Evolutionary conservation across 148 eudicot species (phyloP).

Genomic region (Polygonum maritimum): DNA sequence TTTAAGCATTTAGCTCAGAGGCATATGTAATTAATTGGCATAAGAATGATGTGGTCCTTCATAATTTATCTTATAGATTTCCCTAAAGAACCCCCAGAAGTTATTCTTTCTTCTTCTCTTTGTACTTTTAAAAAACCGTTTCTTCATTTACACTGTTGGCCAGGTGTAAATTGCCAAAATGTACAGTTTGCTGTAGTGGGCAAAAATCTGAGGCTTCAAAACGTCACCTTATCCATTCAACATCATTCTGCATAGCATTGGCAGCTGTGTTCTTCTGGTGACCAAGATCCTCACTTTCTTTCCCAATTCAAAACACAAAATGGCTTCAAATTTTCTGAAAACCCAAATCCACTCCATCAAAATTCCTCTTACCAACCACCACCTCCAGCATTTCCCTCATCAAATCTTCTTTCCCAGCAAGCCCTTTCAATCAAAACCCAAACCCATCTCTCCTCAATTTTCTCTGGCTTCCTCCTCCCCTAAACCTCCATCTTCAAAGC

Average conservation of each 20-base stretch:
- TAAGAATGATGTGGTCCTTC: too few relatives aligned
- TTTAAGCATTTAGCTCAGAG: too few relatives aligned
- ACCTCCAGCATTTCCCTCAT: neutral
- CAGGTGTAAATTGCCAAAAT: neutral
- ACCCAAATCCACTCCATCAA: slow-evolving; percentile 27
- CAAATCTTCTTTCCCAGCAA: slow-evolving; percentile 10
- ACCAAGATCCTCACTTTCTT: neutral
- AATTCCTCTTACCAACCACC: slow-evolving; percentile 3
- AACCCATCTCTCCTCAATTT: slow-evolving; percentile 19
- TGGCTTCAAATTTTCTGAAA: slow-evolving; percentile 47
- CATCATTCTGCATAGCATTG: neutral
- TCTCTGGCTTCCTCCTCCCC: slow-evolving; percentile 33
- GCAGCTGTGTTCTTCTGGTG: neutral
- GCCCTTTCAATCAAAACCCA: slow-evolving; percentile 1
- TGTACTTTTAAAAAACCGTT: neutral
- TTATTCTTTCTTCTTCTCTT: too few relatives aligned
- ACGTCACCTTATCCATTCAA: neutral
- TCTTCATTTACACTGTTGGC: neutral
- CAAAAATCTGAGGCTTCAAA: neutral
- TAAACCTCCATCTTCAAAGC: slow-evolving; percentile 61
- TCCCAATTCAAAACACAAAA: slow-evolving; percentile 13
- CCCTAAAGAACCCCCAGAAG: too few relatives aligned
- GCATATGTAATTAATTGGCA: too few relatives aligned
- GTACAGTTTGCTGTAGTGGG: neutral
- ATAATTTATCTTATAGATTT: too few relatives aligned